These are phyloP conservation scores for Dactylella cylindrospora DNA, from an alignment of 2,329 filamentous ascomycete species.

Conservation along the genomic window DNA sequence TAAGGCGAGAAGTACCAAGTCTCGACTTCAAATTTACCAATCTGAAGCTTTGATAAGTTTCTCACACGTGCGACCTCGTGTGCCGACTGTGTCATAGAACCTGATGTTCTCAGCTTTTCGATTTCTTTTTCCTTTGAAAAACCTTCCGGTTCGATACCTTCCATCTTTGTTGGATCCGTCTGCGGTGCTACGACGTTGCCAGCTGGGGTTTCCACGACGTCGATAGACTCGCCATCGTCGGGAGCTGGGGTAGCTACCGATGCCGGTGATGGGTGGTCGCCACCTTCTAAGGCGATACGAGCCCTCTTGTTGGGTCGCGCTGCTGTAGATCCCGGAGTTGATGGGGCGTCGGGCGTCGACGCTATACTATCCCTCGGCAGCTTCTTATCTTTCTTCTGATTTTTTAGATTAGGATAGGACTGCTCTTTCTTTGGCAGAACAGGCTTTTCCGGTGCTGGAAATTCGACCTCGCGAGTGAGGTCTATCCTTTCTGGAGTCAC, in stretches of 20 bases:
- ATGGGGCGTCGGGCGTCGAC: conserved; percentile 45
- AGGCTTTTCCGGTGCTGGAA: conserved; percentile 83
- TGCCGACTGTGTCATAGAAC: conserved; percentile 98
- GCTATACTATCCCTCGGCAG: conserved; percentile 46
- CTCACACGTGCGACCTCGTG: conserved; percentile 94
- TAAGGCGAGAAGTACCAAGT: conserved; percentile 99
- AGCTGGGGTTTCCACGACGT: conserved; percentile 38
- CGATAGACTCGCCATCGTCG: conserved; percentile 35
- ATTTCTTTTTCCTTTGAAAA: conserved; percentile 89
- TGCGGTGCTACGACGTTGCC: conserved; percentile 40
- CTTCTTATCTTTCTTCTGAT: conserved; percentile 50
- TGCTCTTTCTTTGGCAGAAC: conserved; percentile 52
- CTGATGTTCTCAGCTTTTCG: conserved; percentile 88
- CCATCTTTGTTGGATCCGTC: conserved; percentile 12
- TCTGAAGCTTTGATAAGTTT: conserved; percentile 91
- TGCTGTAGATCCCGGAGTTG: conserved; percentile 26
- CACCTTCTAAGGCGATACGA: conserved; percentile 37
- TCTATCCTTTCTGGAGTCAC: conserved; percentile 79
- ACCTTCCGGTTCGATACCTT: conserved; percentile 55
- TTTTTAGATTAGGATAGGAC: conserved; percentile 52
- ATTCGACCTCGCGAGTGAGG: conserved; percentile 87
- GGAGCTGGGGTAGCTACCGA: conserved; percentile 33
- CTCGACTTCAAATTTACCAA: conserved; percentile 86
- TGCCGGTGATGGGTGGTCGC: conserved; percentile 44
- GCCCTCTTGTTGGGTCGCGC: conserved; percentile 44